Evolutionary conservation across 768 basidiomycete genomes (phyloP), one percentile per base, ranked within the genome.

Genomic region (Rhizopogon rudus): DNA sequence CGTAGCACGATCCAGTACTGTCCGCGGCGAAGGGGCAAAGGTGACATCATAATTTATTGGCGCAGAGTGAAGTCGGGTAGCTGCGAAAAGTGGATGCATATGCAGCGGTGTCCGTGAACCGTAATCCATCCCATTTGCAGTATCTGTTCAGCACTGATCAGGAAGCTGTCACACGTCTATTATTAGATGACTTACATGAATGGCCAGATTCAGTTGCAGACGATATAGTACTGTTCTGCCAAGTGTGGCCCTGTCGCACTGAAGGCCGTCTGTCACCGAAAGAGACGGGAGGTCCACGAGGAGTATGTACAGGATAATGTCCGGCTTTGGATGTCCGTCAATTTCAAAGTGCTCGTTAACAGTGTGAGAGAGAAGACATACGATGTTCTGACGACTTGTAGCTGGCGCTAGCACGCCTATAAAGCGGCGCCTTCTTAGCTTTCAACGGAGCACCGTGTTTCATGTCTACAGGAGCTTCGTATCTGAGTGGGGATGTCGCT

Each of bases 81-180:
- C 75, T 3, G 84, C 81, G 48, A 87, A 75, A 0, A 87, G 68
- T 5, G 85, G 85, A 61, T 87, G 85, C 78, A 87, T 82, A 62
- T 82, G 77, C 25, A 82, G 63, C 40, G 76, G 61, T 60, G 70
- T 63, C 22, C 61, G 62, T 2, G 57, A 61, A 14, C 58, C 57
- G 53, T 64, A 57, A 33, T 70, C 71, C 51, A 59, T 46, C 43
- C 64, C 65, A 50, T 65, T 66, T 28, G 57, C 42, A 37, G 35
- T 37, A 40, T 55, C 65, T 67, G 42, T 5, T 35, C 20, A 20
- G 46, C 46, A 0, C 25, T 25, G 25, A 25, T 35, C 35, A 53
- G 37, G 29, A 4, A 51, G 25, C 31, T 54, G 43, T 54, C 37
- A 42, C 46, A 35, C 46, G 22, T 5, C 46, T 49, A 49, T 49